Evolutionary conservation across 1,284 basidiomycete genomes (phyloP), one percentile per base, ranked within the genome.

Genomic region (Ustilago cynodontis): DNA sequence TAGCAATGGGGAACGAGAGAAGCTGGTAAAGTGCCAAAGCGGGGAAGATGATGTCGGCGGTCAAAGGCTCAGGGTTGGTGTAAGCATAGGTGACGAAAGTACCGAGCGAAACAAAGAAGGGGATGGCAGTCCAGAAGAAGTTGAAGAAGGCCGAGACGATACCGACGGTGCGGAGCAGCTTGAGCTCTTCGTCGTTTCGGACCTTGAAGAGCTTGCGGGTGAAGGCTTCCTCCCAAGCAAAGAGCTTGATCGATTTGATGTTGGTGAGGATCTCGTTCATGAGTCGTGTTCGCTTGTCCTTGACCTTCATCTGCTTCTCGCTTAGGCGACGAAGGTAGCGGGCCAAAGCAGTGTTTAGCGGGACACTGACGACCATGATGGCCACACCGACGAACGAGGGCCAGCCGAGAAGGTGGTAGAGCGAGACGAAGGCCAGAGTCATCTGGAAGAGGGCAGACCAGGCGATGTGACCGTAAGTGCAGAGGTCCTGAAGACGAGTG

Each of bases 401-500:
- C 3, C 91, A 91, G 18, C 93, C 93, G 47, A 95, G 86, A 90
- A 87, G 39, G 93, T 88, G 85, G 92, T 94, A 65, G 93, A 91
- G 47, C 87, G 87, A 71, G 91, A 89, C 88, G 90, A 87, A 49
- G 85, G 83, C 83, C 14, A 85, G 55, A 79, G 62, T 87, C 63
- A 84, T 82, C 62, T 84, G 81, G 64, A 84, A 71, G 0, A 92
- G 92, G 0, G 92, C 90, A 0, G 92, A 89, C 91, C 93, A 93
- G 14, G 90, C 88, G 88, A 93, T 90, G 73, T 88, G 87, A 64
- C 93, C 93, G 87, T 92, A 95, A 5, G 92, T 92, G 61, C 90
- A 90, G 75, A 92, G 92, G 82, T 95, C 97, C 85, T 97, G 94
- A 82, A 98, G 93, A 31, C 95, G 90, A 5, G 91, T 92, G 18